Conservation (phyloP, 768 basidiomycete genomes). For the Rhizopogon sp. region DNA sequence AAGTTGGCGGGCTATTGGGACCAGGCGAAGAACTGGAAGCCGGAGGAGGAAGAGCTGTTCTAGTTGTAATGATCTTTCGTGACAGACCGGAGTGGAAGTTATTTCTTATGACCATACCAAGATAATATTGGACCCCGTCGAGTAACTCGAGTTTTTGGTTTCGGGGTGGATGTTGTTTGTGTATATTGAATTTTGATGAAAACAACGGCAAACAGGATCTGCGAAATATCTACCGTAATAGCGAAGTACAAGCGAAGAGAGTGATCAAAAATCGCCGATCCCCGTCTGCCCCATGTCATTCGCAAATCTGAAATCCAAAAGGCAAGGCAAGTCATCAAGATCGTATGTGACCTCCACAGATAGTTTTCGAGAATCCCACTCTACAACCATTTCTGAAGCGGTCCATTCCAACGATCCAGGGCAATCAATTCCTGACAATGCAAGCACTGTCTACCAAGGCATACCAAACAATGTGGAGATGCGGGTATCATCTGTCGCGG, state of each 20-base stretch:
- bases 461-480: slow-evolving; percentile 41
- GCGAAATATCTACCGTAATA: too few relatives aligned
- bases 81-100: too few relatives aligned
- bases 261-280: background rate
- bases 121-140: too few relatives aligned
- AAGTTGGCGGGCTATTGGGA: slow-evolving; percentile 93
- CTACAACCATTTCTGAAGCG: slow-evolving; percentile 19
- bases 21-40: slow-evolving; percentile 85
- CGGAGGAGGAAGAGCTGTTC: slow-evolving; percentile 73
- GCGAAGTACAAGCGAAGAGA: too few relatives aligned
- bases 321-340: slow-evolving; percentile 25
- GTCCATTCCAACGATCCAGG: background rate
- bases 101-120: too few relatives aligned
- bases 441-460: slow-evolving; percentile 14
- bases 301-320: slow-evolving; percentile 23
- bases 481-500: slow-evolving; percentile 28
- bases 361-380: slow-evolving; percentile 16
- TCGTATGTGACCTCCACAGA: slow-evolving; percentile 31
- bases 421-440: slow-evolving; percentile 4
- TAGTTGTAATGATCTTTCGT: slow-evolving; percentile 19
- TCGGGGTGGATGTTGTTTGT: background rate
- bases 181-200: background rate
- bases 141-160: too few relatives aligned
- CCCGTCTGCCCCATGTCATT: slow-evolving; percentile 29
- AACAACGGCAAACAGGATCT: background rate